phyloP scores from a whole-genome alignment of 768 basidiomycete genomes.

The Russula emetica region DNA sequence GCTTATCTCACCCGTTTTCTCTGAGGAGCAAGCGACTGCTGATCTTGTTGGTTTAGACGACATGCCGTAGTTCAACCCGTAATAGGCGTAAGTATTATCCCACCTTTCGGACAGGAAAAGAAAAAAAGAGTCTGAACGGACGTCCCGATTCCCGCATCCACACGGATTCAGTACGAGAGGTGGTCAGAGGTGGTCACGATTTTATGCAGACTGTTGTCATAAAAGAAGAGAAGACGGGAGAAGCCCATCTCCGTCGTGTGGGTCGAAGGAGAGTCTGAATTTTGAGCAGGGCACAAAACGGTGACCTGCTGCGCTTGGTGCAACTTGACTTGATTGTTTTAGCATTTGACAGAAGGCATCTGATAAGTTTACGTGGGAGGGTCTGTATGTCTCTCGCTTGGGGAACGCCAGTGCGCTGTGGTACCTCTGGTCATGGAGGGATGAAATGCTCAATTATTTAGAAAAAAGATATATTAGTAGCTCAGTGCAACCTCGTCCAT shows the following conservation, averaged over 20 bases:
- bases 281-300: background rate
- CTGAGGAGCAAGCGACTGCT: background rate
- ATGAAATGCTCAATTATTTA: background rate
- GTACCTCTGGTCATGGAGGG: background rate
- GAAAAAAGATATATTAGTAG: background rate
- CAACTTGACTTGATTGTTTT: background rate
- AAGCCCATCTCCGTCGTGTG: background rate
- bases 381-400: background rate
- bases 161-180: background rate
- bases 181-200: no score
- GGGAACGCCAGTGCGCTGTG: background rate
- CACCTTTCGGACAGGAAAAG: background rate
- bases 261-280: background rate
- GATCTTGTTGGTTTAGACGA: background rate
- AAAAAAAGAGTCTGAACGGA: background rate
- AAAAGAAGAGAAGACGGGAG: background rate
- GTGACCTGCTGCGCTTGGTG: background rate
- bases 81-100: background rate
- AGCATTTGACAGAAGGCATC: background rate
- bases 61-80: background rate
- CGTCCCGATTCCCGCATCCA: background rate
- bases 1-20: background rate
- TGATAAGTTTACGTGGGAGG: no score
- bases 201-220: background rate
- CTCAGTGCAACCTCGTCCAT: background rate